Evolutionary conservation across 2,329 filamentous ascomycete species (phyloP), one percentile per base, ranked within the genome.

Genomic region (Sclerotinia trifoliorum): DNA sequence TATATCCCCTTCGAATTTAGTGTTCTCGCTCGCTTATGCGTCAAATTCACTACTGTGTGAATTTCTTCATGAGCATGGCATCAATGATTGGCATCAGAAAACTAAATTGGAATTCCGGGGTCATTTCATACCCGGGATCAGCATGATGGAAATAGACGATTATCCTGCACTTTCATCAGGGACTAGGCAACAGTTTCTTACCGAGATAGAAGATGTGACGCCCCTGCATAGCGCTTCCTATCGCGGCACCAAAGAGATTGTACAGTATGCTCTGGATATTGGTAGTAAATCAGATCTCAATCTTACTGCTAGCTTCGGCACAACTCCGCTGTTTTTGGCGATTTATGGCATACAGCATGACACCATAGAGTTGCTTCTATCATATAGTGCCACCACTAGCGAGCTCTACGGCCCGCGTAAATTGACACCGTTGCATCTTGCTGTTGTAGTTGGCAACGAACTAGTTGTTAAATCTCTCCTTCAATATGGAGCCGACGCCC

Each of bases 381-480:
- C 44, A 10, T 29, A n/a, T 13, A 46, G 60, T 13, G 60, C 60
- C 21, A 51, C 17, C n/a, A 24, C 21, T 24, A 35, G 15, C 8
- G 60, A 51, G 2, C 8, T 21, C 7, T 62, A 52, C 48, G 29
- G 21, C 8, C 46, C 46, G 21, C 17, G 29, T n/a, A 32, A 32
- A 49, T 51, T n/a, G 60, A 62, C 46, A 17, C 46, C 60, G 21
- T 19, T 62, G 15, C 60, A 62, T 62, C 29, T 62, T 32, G 24
- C 46, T 19, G 46, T 39, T 21, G 46, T 26, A n/a, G 11, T 11
- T 17, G 60, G 60, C 8, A 32, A 13, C 19, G 11, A 35, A 24
- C 10, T 17, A 19, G 35, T 39, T 35, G 44, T 49, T n/a, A 17
- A n/a, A n/a, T 52, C 10, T 35, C 44, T 62, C 19, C 17, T 62